These are phyloP conservation scores for Simplicillium sp. DNA, from an alignment of 2,329 filamentous ascomycete genomes.

Conservation along the genomic window DNA sequence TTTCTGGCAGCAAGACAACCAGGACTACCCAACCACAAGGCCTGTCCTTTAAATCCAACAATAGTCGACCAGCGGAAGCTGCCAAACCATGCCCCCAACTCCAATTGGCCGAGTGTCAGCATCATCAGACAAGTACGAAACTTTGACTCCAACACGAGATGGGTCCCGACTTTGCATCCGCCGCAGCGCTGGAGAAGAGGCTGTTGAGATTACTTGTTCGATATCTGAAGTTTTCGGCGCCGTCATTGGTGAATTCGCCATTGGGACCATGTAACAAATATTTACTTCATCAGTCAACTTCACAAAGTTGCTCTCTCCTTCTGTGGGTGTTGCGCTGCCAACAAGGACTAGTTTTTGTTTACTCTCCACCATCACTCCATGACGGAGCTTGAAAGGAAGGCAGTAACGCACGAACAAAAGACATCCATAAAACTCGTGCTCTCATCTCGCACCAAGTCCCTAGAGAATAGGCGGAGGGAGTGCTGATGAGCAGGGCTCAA, in stretches of 20 bases:
- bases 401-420: constrained; percentile 73
- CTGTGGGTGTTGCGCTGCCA: constrained; percentile 75
- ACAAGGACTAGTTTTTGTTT: constrained; percentile 93
- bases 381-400: constrained; percentile 45
- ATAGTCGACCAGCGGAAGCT: constrained; percentile 5
- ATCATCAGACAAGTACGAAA: constrained; percentile 70
- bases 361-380: constrained; percentile 47
- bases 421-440: constrained; percentile 90
- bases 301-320: constrained; percentile 41
- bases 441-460: constrained; percentile 40
- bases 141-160: constrained; percentile 92
- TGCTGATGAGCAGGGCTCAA: constrained; percentile 17
- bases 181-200: constrained; percentile 8
- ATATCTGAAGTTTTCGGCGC: background rate
- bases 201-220: too few species aligned
- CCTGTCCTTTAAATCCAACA: constrained; percentile 22
- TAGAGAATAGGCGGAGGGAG: constrained; percentile 34
- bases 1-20: constrained; percentile 41
- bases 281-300: background rate
- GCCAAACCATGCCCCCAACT: constrained; percentile 11
- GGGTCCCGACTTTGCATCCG: constrained; percentile 55
- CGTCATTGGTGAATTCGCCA: background rate
- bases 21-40: constrained; percentile 30
- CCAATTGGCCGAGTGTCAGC: constrained; percentile 4
- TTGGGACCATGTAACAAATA: constrained; percentile 1